Conservation (phyloP, 1,139 yeast species). For the Debaryomyces robertsiae region DNA sequence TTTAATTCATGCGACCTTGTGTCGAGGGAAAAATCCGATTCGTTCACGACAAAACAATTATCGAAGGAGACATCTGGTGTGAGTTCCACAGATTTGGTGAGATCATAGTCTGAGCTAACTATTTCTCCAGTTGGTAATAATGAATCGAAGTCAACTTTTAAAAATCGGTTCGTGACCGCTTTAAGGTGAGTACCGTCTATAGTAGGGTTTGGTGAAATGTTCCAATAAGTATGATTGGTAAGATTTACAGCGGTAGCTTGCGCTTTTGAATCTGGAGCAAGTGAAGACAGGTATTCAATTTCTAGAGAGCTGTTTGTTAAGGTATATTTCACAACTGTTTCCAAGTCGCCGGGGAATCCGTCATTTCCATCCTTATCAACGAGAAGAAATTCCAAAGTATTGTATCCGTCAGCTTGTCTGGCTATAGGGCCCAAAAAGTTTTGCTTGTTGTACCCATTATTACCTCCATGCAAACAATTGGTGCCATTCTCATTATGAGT, state of each 20-base stretch:
- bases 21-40: constrained; percentile 34
- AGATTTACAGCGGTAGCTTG: constrained; percentile 56
- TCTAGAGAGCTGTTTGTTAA: constrained; percentile 33
- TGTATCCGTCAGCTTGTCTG: constrained; percentile 30
- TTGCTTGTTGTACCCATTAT: constrained; percentile 53
- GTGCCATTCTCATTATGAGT: constrained; percentile 43
- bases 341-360: constrained; percentile 60
- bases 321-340: constrained; percentile 45
- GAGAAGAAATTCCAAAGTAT: constrained; percentile 41
- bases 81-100: constrained; percentile 28
- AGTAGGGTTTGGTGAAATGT: constrained; percentile 29
- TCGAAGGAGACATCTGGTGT: constrained; percentile 41
- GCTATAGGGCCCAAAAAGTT: constrained; percentile 55
- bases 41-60: constrained; percentile 52
- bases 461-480: constrained; percentile 56
- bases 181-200: constrained; percentile 40
- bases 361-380: constrained; percentile 50
- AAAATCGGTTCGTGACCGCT: constrained; percentile 27
- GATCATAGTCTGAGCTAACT: constrained; percentile 21
- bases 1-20: constrained; percentile 44
- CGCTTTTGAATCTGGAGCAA: constrained; percentile 38
- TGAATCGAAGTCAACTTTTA: constrained; percentile 41
- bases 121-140: constrained; percentile 56
- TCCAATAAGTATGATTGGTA: constrained; percentile 69
- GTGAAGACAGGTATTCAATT: constrained; percentile 51